These are phyloP conservation scores for Pilasporangium apinafurcum DNA, from an alignment of 352 stramenopile species.

Conservation along the genomic window DNA sequence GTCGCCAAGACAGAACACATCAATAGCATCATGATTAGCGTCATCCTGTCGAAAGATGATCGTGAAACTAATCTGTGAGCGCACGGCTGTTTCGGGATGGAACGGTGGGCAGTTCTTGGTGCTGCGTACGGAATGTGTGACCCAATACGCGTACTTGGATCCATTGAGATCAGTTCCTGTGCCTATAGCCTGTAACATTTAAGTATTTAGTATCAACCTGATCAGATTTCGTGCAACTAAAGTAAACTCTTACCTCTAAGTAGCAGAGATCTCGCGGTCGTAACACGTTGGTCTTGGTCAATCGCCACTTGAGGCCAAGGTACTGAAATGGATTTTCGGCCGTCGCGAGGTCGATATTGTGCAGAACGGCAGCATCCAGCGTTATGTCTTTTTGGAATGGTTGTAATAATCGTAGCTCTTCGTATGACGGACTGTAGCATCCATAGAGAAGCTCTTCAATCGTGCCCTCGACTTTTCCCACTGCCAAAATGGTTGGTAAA, in stretches of 20 bases:
- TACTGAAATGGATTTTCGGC: conserved; percentile 38
- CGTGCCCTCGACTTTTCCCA: conserved; percentile 34
- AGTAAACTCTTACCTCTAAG: too few relatives aligned
- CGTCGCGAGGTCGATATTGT: conserved; percentile 29
- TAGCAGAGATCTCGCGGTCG: conserved; percentile 30
- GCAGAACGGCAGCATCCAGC: conserved; percentile 34
- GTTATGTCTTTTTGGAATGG: conserved; percentile 17
- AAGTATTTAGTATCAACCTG: too few relatives aligned
- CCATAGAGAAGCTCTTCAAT: conserved; percentile 54
- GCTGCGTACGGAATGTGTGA: conserved; percentile 37
- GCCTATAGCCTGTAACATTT: too few relatives aligned
- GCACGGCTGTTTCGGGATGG: conserved; percentile 12
- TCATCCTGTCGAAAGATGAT: conserved; percentile 38
- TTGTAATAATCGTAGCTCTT: conserved; percentile 31
- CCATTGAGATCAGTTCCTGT: too few relatives aligned
- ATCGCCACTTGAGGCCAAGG: conserved; percentile 46
- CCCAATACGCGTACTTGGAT: too few relatives aligned
- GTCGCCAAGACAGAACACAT: too few relatives aligned
- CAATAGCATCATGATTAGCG: too few relatives aligned
- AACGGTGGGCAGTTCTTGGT: conserved; percentile 29
- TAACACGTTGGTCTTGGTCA: conserved; percentile 19
- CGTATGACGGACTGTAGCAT: conserved; percentile 24
- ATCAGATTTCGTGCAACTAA: too few relatives aligned
- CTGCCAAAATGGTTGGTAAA: conserved; percentile 28
- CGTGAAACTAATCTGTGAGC: conserved; percentile 16